Evolutionary conservation across 2,329 filamentous ascomycete genomes (phyloP), one percentile per base, ranked within the genome.

Genomic region (Aspergillus ruber): DNA sequence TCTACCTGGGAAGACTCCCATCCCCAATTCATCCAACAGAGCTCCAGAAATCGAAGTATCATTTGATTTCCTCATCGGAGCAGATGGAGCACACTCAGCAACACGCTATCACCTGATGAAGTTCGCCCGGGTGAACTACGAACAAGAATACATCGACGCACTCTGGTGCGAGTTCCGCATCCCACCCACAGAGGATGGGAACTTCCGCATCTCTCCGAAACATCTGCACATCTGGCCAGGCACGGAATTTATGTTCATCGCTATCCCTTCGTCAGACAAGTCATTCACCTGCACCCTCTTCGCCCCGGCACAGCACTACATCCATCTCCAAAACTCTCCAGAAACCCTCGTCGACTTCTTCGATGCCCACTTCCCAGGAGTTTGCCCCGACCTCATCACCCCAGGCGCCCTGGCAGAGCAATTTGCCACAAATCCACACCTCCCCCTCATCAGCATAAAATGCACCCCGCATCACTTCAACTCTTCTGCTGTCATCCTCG

Each of bases 191-290:
- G 54, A 65, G 6, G 57, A 62, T 21, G 74, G 75, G 18, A 72
- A 76, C 41, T 97, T 94, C 64, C 77, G 78, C 42, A 93, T 97
- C 56, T 93, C 89, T 0, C 89, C 90, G 1, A 88, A 96, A 59
- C 90, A 97, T 64, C 77, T 98, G 1, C 93, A 98, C 68, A 98
- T 98, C 64, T 98, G 93, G 93, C 93, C 93, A 0, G 90, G 88
- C 27, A 84, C 84, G 58, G 83, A 90, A 38, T 91, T 93, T 61
- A 97, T 98, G 94, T 98, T 98, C 71, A 98, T 98, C 62, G 94
- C 93, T 15, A 90, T 98, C 39, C 91, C 93, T 0, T 77, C 76
- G n/a, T 66, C 88, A 68, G 90, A 97, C 64, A 90, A 88, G 48
- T 87, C 88, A 2, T 98, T 98, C 65, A 96, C 90, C 0, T 95